A percentile compares a stretch with the other conserved stretches of the same genome.
These are phyloP conservation scores for Pseudocercospora cruenta DNA, from an alignment of 2,329 filamentous ascomycete genomes.

Conservation along the genomic window DNA sequence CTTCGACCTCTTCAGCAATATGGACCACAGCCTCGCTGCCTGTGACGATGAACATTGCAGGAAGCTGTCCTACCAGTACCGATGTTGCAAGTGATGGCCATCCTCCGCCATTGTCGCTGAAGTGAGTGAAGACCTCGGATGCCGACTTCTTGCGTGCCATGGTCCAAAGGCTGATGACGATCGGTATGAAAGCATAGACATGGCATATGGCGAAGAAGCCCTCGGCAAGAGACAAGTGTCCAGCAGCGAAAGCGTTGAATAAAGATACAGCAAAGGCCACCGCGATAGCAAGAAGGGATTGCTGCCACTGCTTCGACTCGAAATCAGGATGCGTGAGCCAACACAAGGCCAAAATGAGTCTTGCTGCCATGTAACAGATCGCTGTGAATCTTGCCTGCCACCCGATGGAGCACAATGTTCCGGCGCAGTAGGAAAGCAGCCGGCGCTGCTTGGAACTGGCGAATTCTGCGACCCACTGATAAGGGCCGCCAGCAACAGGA, in stretches of 20 bases:
- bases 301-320: conserved; percentile 30
- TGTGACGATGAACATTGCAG: conserved; percentile 33
- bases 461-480: conserved; percentile 46
- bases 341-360: conserved; percentile 51
- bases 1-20: conserved; percentile 50
- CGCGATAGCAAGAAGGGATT: conserved; percentile 31
- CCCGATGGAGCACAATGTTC: conserved; percentile 37
- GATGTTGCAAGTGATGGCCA: conserved; percentile 44
- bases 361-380: conserved; percentile 49
- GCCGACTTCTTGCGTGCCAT: conserved; percentile 27
- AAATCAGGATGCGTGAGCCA: conserved; percentile 43
- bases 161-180: conserved; percentile 37
- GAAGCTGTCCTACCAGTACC: conserved; percentile 46
- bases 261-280: conserved; percentile 26
- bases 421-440: conserved; percentile 51
- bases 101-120: conserved; percentile 43
- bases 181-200: conserved; percentile 39
- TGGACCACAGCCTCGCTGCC: conserved; percentile 46
- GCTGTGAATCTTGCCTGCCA: conserved; percentile 52
- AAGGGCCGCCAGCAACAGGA: conserved; percentile 35
- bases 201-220: conserved; percentile 39
- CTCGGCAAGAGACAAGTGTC: conserved; percentile 36
- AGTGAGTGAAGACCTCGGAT: conserved; percentile 38
- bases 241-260: conserved; percentile 37
- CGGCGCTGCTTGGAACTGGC: conserved; percentile 47